Percentiles rank a stretch among this genome's conserved stretches.
These are phyloP conservation scores for Cladosporium sp. DNA, from an alignment of 2,329 filamentous ascomycete species.

Conservation along the genomic window DNA sequence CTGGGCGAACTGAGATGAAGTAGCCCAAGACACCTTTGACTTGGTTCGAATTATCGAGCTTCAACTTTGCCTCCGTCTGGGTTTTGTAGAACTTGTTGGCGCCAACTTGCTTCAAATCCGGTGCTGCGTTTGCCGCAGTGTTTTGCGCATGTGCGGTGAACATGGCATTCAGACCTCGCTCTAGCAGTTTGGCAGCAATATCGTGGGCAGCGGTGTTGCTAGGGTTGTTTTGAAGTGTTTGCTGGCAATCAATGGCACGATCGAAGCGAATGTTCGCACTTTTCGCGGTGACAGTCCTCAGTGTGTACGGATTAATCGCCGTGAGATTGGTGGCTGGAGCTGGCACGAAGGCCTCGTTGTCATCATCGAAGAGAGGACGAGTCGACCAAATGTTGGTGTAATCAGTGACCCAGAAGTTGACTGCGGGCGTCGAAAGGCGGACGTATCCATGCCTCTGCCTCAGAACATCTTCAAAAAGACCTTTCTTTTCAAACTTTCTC, in stretches of 20 bases:
- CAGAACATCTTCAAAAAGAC: not conserved
- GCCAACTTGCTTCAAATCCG: not conserved
- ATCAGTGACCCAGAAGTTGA: constrained; percentile 16
- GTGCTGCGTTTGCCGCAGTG: not conserved
- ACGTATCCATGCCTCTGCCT: not conserved
- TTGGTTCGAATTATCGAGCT: not conserved
- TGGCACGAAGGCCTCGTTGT: too few species aligned
- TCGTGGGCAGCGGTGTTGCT: not conserved
- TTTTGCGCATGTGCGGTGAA: not conserved
- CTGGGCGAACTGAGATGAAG: constrained; percentile 19
- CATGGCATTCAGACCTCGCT: constrained; percentile 17
- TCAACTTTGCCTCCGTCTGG: not conserved
- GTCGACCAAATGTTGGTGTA: constrained; percentile 18
- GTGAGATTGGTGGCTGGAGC: constrained; percentile 9
- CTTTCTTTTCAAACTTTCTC: constrained; percentile 1
- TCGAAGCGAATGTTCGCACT: not conserved
- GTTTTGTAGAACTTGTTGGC: not conserved
- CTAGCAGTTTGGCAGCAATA: constrained; percentile 6
- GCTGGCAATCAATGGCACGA: not conserved
- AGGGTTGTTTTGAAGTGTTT: too few species aligned
- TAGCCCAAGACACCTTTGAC: constrained; percentile 11
- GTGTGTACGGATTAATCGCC: not conserved
- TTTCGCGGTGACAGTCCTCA: not conserved
- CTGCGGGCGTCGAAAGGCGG: not conserved
- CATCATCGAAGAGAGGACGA: not conserved